Percentiles rank a stretch among this genome's conserved stretches.
Conservation (phyloP, 176 grass and related monocot species). For the Alloteropsis semialata region DNA sequence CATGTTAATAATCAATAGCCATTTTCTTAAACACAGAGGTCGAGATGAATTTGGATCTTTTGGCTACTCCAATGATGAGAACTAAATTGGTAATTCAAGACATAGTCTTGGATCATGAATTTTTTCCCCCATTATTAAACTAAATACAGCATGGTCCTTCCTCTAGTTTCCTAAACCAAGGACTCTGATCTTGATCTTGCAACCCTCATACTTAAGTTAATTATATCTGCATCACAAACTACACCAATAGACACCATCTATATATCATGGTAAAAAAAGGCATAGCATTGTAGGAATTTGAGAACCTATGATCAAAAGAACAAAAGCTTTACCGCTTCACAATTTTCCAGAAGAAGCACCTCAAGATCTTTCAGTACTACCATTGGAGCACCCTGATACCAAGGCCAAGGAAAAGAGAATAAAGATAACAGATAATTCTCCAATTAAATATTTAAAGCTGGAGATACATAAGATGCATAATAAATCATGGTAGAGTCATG, state of each 20-base stretch:
- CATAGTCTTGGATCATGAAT: not conserved
- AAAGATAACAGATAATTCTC: not conserved
- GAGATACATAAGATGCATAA: not conserved
- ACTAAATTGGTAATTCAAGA: not conserved
- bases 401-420: conserved; percentile 22
- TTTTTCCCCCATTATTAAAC: not conserved
- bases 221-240: not conserved
- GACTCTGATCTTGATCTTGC: not conserved
- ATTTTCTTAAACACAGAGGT: not conserved
- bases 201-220: not conserved
- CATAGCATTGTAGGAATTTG: not conserved
- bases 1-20: not conserved
- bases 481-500: not conserved
- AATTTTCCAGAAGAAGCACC: conserved; percentile 72
- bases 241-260: not conserved
- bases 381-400: conserved; percentile 67
- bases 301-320: conserved; percentile 15
- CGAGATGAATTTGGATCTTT: not conserved
- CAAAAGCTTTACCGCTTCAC: conserved; percentile 56
- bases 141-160: not conserved
- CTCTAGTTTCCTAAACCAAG: not conserved
- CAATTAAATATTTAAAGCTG: not conserved
- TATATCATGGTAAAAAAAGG: not conserved
- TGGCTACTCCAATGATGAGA: not conserved
- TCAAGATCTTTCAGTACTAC: conserved; percentile 73